A percentile compares a stretch with the other conserved stretches of the same genome.
Evolutionary conservation across 345 rosid species (phyloP).

Genomic region (Bruguiera sexangula): DNA sequence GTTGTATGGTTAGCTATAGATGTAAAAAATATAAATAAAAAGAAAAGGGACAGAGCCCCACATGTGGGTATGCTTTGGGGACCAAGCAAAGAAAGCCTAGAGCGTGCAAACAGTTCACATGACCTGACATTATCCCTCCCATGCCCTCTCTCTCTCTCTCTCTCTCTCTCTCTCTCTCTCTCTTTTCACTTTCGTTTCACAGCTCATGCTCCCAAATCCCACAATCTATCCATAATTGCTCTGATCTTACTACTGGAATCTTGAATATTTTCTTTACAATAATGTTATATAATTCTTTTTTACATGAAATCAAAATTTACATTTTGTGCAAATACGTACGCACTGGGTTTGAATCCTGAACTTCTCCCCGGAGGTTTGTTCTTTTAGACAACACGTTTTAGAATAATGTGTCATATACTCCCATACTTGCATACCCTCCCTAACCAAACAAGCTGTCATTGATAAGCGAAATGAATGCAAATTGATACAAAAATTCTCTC

Average conservation of each 20-base stretch:
- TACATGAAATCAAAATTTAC: background rate
- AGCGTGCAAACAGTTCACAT: slow-evolving; percentile 45
- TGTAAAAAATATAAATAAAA: background rate
- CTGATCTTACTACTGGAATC: background rate
- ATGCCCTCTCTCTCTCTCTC: background rate
- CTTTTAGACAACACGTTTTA: too few species aligned
- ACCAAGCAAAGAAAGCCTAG: slow-evolving; percentile 40
- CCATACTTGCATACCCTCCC: too few species aligned
- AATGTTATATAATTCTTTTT: too few species aligned
- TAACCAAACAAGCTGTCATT: too few species aligned
- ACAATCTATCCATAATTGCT: slow-evolving; percentile 13
- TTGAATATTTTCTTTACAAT: too few species aligned
- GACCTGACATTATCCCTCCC: slow-evolving; percentile 30
- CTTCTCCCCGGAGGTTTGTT: too few species aligned
- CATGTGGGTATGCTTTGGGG: slow-evolving; percentile 54
- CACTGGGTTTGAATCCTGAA: too few species aligned
- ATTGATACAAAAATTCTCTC: too few species aligned
- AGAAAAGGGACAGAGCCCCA: slow-evolving; percentile 39
- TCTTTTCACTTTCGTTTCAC: slow-evolving; percentile 8
- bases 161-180: background rate
- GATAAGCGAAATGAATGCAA: too few species aligned
- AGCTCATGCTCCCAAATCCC: slow-evolving; percentile 40
- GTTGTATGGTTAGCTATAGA: too few species aligned
- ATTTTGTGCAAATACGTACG: too few species aligned
- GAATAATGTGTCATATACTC: too few species aligned